A percentile compares a stretch with the other conserved stretches of the same genome.
These are phyloP conservation scores for Sugiyamaella marilandica DNA, from an alignment of 805 yeast species.

Conservation along the genomic window DNA sequence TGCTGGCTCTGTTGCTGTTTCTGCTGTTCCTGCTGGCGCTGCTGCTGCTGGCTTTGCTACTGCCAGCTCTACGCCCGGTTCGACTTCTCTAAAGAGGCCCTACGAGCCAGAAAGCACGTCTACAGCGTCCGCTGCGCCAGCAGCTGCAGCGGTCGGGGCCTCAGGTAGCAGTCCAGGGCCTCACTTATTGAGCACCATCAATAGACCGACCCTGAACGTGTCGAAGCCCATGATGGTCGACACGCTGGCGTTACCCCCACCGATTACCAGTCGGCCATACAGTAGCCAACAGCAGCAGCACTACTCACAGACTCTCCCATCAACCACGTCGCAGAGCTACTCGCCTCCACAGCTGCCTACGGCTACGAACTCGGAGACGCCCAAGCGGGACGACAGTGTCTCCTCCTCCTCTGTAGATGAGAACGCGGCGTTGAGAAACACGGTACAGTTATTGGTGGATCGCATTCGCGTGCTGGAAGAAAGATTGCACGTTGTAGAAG, in stretches of 20 bases:
- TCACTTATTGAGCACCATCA: no score
- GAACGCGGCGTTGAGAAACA: conserved; percentile 17
- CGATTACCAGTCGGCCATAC: conserved; percentile 4
- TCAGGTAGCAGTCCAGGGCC: background rate
- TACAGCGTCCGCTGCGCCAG: background rate
- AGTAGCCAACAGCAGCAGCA: background rate
- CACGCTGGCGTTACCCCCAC: conserved; percentile 15
- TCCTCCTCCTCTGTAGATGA: conserved; percentile 2
- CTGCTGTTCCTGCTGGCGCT: background rate
- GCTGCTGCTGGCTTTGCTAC: background rate
- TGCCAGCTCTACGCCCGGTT: background rate
- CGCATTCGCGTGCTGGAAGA: conserved; percentile 30
- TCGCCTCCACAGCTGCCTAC: conserved; percentile 8
- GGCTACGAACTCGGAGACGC: conserved; percentile 10
- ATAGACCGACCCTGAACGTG: no score
- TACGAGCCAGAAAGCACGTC: background rate
- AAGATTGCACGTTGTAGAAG: conserved; percentile 30
- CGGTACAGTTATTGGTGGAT: conserved; percentile 28
- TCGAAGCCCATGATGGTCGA: conserved; percentile 3
- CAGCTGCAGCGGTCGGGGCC: background rate
- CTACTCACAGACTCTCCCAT: background rate
- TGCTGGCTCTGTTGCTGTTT: background rate
- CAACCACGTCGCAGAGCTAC: conserved; percentile 7
- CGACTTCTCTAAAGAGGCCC: background rate
- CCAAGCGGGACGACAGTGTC: conserved; percentile 5